Evolutionary conservation across 345 rosid species (phyloP).

Genomic region (Atalantia buxifolia): DNA sequence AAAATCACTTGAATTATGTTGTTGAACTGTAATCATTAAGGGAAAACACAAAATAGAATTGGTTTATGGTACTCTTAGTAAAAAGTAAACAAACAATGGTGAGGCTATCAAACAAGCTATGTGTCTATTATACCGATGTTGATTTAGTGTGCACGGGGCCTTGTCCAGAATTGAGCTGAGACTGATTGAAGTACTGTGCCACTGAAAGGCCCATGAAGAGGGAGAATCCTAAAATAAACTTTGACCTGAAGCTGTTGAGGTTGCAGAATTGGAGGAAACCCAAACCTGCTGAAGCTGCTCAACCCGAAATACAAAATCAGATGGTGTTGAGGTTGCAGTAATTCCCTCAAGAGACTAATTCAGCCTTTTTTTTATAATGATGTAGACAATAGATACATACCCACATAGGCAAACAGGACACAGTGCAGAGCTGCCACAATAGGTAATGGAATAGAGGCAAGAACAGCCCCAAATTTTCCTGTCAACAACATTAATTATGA

Average conservation of each 20-base stretch:
- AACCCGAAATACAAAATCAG: background rate
- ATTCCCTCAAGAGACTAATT: background rate
- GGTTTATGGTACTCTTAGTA: background rate
- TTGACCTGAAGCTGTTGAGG: conserved; percentile 83
- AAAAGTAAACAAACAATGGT: background rate
- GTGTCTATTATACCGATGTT: conserved; percentile 35
- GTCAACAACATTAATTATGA: conserved; percentile 15
- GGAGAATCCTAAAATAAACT: conserved; percentile 76
- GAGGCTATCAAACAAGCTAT: background rate
- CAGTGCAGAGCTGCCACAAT: conserved; percentile 83
- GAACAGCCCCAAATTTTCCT: conserved; percentile 94
- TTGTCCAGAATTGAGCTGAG: conserved; percentile 48
- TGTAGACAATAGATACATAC: conserved; percentile 43
- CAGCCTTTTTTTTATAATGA: background rate
- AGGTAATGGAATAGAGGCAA: conserved; percentile 86
- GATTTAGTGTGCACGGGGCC: conserved; percentile 69
- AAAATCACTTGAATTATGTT: conserved; percentile 78
- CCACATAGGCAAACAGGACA: conserved; percentile 76
- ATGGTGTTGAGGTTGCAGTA: background rate
- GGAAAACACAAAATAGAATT: background rate
- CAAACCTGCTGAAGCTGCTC: conserved; percentile 85
- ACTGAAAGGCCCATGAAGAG: conserved; percentile 85
- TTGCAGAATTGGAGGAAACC: conserved; percentile 81
- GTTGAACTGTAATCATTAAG: conserved; percentile 59
- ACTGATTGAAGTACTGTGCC: conserved; percentile 72